Percentiles rank a stretch among this genome's conserved stretches.
phyloP scores from a whole-genome alignment of 2,329 filamentous ascomycete genomes.

The Sphaerulina musiva region DNA sequence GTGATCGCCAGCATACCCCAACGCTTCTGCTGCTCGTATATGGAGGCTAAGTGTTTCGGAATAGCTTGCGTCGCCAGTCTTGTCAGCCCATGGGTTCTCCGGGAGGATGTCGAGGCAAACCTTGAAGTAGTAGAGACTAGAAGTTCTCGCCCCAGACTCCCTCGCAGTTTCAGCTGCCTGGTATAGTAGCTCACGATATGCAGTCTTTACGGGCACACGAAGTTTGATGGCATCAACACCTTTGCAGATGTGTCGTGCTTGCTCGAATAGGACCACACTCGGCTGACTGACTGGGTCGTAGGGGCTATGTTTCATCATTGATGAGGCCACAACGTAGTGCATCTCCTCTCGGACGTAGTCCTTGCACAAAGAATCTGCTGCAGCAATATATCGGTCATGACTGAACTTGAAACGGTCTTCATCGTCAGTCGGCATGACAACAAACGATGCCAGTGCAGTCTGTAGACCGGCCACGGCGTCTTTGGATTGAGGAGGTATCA shows the following conservation, averaged over 20 bases:
- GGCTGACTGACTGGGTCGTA: slow-evolving; percentile 51
- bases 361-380: slow-evolving; percentile 64
- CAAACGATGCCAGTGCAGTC: slow-evolving; percentile 68
- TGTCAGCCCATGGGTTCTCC: slow-evolving; percentile 66
- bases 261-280: slow-evolving; percentile 55
- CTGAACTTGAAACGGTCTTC: slow-evolving; percentile 83
- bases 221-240: slow-evolving; percentile 67
- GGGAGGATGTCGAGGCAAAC: slow-evolving; percentile 74
- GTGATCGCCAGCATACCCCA: slow-evolving; percentile 69
- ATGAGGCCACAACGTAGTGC: slow-evolving; percentile 84
- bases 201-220: slow-evolving; percentile 46
- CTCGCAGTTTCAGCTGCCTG: slow-evolving; percentile 71
- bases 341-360: slow-evolving; percentile 64
- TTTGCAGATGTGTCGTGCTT: slow-evolving; percentile 74
- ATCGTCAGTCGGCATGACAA: slow-evolving; percentile 72
- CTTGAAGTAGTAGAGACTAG: slow-evolving; percentile 74
- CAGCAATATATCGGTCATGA: slow-evolving; percentile 80
- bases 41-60: slow-evolving; percentile 77
- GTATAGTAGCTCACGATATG: slow-evolving; percentile 67
- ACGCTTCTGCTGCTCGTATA: slow-evolving; percentile 73
- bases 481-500: slow-evolving; percentile 53
- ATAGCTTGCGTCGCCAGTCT: slow-evolving; percentile 65
- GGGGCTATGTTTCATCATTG: slow-evolving; percentile 64
- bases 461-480: slow-evolving; percentile 76
- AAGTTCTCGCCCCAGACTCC: slow-evolving; percentile 75